phyloP scores from a whole-genome alignment of 192 early-diverging fungal genomes.

The Coemansia sp. region DNA sequence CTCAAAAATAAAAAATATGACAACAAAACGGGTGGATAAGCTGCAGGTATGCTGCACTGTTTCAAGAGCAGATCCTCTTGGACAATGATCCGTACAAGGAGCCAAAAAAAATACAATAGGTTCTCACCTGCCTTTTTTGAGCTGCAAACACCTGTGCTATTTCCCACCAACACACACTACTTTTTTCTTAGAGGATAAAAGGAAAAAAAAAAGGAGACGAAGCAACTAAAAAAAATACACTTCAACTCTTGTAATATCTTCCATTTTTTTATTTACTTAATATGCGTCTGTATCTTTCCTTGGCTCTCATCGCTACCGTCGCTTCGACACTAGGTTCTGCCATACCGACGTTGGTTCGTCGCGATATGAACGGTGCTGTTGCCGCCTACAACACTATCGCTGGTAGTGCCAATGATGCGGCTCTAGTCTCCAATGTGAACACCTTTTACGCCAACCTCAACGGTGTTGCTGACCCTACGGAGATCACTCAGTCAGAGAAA shows the following conservation, averaged over 20 bases:
- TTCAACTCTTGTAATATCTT: background rate
- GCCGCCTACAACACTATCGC: constrained; percentile 20
- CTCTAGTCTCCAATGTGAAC: constrained; percentile 35
- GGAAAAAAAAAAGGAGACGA: background rate
- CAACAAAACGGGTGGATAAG: background rate
- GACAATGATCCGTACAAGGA: background rate
- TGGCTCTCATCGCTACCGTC: constrained; percentile 5
- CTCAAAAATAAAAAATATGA: background rate
- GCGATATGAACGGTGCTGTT: constrained; percentile 33
- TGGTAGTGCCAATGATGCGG: constrained; percentile 30
- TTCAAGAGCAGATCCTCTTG: background rate
- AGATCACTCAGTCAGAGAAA: constrained; percentile 20
- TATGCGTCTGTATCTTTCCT: constrained; percentile 30
- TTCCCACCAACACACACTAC: no score
- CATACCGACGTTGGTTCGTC: constrained; percentile 14
- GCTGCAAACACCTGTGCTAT: background rate
- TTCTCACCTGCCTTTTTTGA: no score
- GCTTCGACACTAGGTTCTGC: constrained; percentile 2
- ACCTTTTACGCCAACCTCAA: constrained; percentile 38
- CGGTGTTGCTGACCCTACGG: constrained; percentile 12
- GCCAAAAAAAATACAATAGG: background rate
- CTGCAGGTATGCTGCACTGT: background rate
- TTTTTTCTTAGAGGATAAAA: background rate
- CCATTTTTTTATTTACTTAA: background rate
- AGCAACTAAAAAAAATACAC: constrained; percentile 10